phyloP scores from a whole-genome alignment of 73 alveolate species.

The Uronychia binucleata region DNA sequence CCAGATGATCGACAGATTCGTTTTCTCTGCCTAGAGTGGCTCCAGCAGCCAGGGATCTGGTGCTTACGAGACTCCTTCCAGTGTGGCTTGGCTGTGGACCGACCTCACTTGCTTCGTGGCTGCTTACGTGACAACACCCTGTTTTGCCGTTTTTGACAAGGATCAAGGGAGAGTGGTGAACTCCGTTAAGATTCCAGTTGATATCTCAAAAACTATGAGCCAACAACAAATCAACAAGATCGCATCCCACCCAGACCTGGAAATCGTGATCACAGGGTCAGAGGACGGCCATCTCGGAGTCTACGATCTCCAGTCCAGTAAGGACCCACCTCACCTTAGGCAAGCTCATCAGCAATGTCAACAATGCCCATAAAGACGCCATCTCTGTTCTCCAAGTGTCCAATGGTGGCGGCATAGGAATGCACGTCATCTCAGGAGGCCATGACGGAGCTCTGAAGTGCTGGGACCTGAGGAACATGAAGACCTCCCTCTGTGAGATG shows the following conservation, averaged over 20 bases:
- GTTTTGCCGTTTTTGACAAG: not conserved
- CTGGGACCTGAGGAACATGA: slow-evolving; percentile 84
- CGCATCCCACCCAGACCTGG: slow-evolving; percentile 6
- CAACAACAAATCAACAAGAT: not conserved
- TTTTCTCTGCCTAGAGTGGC: not conserved
- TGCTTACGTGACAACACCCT: not conserved
- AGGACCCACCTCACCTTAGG: not conserved
- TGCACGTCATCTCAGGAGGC: slow-evolving; percentile 71
- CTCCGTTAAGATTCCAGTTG: not conserved
- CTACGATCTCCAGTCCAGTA: not conserved
- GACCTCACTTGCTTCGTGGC: not conserved
- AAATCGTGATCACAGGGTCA: slow-evolving; percentile 4
- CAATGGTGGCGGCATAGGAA: slow-evolving; percentile 36
- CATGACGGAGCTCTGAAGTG: slow-evolving; percentile 86
- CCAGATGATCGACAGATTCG: not conserved
- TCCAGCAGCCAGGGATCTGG: too few relatives aligned
- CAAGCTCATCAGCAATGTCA: not conserved
- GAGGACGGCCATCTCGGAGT: slow-evolving; percentile 8
- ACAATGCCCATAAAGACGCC: slow-evolving; percentile 14
- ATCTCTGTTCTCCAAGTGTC: slow-evolving; percentile 35
- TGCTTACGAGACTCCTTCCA: not conserved
- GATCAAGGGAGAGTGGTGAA: not conserved
- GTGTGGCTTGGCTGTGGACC: not conserved
- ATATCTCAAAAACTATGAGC: not conserved
- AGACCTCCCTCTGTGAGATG: slow-evolving; percentile 48